Conservation (phyloP, 2,329 filamentous ascomycete species). For the Trichoderma koningii region DNA sequence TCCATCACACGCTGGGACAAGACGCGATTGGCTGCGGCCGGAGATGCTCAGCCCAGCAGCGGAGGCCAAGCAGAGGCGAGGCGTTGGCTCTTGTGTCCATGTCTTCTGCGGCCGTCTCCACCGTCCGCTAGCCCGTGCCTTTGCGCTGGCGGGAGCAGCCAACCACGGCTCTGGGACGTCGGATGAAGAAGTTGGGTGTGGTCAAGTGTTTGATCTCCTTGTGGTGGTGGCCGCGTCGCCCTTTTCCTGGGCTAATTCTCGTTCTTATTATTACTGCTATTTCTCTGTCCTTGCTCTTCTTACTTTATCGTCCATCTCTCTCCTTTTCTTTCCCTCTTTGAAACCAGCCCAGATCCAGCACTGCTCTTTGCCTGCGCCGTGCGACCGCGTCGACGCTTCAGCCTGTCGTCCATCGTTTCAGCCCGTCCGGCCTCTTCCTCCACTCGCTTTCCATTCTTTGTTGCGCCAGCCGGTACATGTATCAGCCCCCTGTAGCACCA, state of each 20-base stretch:
- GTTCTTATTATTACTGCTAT: neutral
- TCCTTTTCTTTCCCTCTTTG: neutral
- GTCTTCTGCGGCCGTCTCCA: conserved; percentile 6
- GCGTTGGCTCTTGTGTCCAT: neutral
- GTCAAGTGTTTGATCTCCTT: neutral
- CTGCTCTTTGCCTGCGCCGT: neutral
- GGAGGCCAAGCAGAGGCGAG: conserved; percentile 12
- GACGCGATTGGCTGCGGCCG: conserved; percentile 10
- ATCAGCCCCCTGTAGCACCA: neutral
- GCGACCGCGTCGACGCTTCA: neutral
- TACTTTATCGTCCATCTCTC: neutral
- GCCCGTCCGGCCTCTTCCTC: neutral
- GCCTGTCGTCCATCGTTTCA: neutral
- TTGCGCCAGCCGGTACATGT: neutral
- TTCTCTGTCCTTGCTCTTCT: neutral
- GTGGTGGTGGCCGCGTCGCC: conserved; percentile 16
- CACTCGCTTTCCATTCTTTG: neutral
- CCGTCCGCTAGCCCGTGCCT: conserved; percentile 1
- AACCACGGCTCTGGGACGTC: conserved; percentile 6
- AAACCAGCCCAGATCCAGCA: neutral
- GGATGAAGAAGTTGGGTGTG: neutral
- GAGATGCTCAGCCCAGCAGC: conserved; percentile 12
- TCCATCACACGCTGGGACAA: conserved; percentile 15
- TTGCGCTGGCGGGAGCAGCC: conserved; percentile 14
- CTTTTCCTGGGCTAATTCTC: neutral